These are phyloP conservation scores for Curvularia sp. DNA, from an alignment of 2,329 filamentous ascomycete species.

Conservation along the genomic window DNA sequence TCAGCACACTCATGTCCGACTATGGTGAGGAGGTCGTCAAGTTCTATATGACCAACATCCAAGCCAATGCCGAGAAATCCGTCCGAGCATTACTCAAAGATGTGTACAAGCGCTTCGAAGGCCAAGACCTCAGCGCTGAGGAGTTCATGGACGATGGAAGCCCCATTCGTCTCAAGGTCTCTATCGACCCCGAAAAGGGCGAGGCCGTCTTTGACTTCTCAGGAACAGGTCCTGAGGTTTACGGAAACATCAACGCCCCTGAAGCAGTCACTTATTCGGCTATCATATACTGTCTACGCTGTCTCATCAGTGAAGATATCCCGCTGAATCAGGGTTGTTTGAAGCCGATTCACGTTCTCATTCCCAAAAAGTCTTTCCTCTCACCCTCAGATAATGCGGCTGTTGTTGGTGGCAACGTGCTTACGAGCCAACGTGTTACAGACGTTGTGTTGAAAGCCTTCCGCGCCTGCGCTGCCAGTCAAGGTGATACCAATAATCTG, in stretches of 20 bases:
- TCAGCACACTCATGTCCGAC: constrained; percentile 75
- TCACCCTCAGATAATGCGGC: constrained; percentile 78
- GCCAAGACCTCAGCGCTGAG: constrained; percentile 72
- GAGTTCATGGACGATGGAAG: constrained; percentile 91
- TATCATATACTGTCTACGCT: constrained; percentile 85
- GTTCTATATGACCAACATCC: constrained; percentile 84
- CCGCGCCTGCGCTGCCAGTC: constrained; percentile 76
- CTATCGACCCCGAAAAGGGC: constrained; percentile 75
- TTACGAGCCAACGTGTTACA: constrained; percentile 78
- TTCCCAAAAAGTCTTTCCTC: constrained; percentile 75
- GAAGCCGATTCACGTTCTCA: constrained; percentile 75
- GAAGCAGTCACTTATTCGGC: constrained; percentile 82
- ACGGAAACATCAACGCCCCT: constrained; percentile 81
- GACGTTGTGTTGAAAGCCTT: constrained; percentile 85
- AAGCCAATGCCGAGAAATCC: constrained; percentile 77
- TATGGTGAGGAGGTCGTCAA: constrained; percentile 80
- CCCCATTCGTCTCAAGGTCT: constrained; percentile 76
- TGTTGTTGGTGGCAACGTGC: constrained; percentile 82
- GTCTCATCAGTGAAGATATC: constrained; percentile 80
- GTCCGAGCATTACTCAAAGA: constrained; percentile 76
- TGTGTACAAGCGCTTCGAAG: constrained; percentile 72
- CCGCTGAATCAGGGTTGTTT: constrained; percentile 87
- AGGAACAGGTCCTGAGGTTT: constrained; percentile 80
- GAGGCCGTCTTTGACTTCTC: constrained; percentile 80
- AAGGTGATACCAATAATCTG: constrained; percentile 84